A percentile compares a stretch with the other conserved stretches of the same genome.
Evolutionary conservation across 2,329 filamentous ascomycete species (phyloP).

Genomic region (Colletotrichum graminicola): DNA sequence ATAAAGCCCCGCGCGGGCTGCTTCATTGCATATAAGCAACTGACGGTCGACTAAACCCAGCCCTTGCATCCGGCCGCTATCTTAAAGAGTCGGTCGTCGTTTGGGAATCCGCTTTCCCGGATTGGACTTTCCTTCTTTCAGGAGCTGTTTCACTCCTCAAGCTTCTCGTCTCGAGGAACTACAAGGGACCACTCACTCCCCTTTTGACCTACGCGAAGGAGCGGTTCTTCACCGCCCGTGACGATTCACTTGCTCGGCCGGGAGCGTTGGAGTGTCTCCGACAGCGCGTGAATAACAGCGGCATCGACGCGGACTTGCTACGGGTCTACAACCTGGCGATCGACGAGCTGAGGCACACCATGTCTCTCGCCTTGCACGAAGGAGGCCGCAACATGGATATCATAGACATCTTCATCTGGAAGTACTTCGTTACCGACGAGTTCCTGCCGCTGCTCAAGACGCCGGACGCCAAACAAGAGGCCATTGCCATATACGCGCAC

Average conservation of each 20-base stretch:
- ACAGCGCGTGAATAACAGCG: slow-evolving; percentile 37
- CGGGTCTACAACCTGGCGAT: slow-evolving; percentile 41
- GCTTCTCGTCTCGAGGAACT: slow-evolving; percentile 40
- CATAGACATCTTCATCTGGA: slow-evolving; percentile 56
- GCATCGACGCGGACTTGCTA: slow-evolving; percentile 40
- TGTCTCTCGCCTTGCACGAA: slow-evolving; percentile 27
- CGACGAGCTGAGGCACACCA: slow-evolving; percentile 38
- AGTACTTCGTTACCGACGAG: slow-evolving; percentile 52
- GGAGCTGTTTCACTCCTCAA: slow-evolving; percentile 47
- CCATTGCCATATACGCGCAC: slow-evolving; percentile 52
- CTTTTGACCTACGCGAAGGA: slow-evolving; percentile 44
- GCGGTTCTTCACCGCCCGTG: slow-evolving; percentile 43
- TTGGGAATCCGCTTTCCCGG: slow-evolving; percentile 47
- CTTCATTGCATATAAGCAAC: neutral
- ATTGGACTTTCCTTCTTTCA: slow-evolving; percentile 50
- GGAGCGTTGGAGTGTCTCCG: slow-evolving; percentile 42
- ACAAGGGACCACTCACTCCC: slow-evolving; percentile 39
- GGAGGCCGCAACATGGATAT: slow-evolving; percentile 47
- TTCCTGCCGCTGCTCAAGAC: slow-evolving; percentile 52
- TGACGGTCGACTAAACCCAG: neutral
- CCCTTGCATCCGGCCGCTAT: slow-evolving; percentile 48
- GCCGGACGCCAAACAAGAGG: slow-evolving; percentile 45
- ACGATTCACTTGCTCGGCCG: slow-evolving; percentile 10
- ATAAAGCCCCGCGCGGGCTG: neutral
- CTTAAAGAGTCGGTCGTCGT: slow-evolving; percentile 48